phyloP scores from a whole-genome alignment of 2,329 filamentous ascomycete species.

The Ophiostoma sp. region DNA sequence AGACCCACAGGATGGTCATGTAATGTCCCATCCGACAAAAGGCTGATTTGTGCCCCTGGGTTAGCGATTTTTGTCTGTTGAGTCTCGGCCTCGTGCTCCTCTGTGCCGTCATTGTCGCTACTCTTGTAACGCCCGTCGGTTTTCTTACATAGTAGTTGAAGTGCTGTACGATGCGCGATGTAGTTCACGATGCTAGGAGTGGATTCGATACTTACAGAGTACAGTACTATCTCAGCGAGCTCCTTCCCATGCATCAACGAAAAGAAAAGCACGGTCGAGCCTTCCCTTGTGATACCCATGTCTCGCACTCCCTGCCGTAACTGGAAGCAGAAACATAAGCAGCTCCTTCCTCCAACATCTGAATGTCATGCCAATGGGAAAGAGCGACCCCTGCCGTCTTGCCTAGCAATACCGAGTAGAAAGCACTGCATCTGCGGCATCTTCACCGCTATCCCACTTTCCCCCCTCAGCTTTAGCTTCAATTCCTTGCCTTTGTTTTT shows the following conservation, averaged over 20 bases:
- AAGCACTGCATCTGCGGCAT: background rate
- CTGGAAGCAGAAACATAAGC: background rate
- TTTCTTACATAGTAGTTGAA: background rate
- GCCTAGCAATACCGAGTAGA: background rate
- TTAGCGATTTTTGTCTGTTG: too few relatives aligned
- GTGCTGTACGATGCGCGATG: too few relatives aligned
- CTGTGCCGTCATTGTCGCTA: background rate
- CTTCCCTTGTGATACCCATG: background rate
- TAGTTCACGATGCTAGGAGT: background rate
- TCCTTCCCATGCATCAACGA: background rate
- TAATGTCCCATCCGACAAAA: too few relatives aligned
- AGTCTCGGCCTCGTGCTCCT: too few relatives aligned
- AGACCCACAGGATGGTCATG: too few relatives aligned
- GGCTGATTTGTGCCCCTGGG: too few relatives aligned
- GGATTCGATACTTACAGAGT: background rate
- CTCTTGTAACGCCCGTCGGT: background rate
- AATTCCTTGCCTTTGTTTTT: background rate
- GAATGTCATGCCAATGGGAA: background rate
- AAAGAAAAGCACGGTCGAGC: background rate
- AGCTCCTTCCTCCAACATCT: background rate
- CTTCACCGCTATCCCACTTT: background rate
- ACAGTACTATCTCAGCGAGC: background rate
- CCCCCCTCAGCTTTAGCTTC: conserved; percentile 1
- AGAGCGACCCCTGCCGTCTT: background rate
- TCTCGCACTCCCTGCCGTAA: background rate